Evolutionary conservation across 306 rosid genomes (phyloP).

Genomic region (Prunus mume): DNA sequence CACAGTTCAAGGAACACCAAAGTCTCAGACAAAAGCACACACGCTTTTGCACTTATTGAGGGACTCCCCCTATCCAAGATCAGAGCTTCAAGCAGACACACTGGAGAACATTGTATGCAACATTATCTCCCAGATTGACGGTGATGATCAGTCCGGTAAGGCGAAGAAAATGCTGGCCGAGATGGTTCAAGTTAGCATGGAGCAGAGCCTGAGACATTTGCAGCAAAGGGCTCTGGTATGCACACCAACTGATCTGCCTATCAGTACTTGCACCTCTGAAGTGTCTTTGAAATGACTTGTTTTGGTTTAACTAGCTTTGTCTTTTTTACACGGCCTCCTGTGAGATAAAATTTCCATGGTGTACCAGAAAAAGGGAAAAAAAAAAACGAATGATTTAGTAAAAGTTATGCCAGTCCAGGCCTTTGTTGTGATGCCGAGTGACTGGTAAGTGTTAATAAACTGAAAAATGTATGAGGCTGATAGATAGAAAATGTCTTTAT

Average conservation of each 20-base stretch:
- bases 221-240: slow-evolving; percentile 93
- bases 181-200: slow-evolving; percentile 99
- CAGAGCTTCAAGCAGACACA: slow-evolving; percentile 81
- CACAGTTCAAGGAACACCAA: slow-evolving; percentile 94
- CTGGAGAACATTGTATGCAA: slow-evolving; percentile 89
- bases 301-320: slow-evolving; percentile 21
- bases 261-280: slow-evolving; percentile 64
- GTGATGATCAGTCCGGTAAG: slow-evolving; percentile 80
- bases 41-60: slow-evolving; percentile 65
- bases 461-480: slow-evolving; percentile 26
- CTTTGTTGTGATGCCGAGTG: slow-evolving; percentile 63
- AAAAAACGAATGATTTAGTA: slow-evolving; percentile 21
- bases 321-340: slow-evolving; percentile 29
- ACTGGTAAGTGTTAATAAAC: slow-evolving; percentile 82
- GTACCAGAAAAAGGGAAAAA: slow-evolving; percentile 8
- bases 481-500: slow-evolving; percentile 30
- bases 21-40: slow-evolving; percentile 79
- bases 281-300: slow-evolving; percentile 66
- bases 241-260: slow-evolving; percentile 80
- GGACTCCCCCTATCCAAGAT: slow-evolving; percentile 81
- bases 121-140: slow-evolving; percentile 88
- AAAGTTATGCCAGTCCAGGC: slow-evolving; percentile 93
- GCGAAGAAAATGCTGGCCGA: slow-evolving; percentile 97
- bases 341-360: slow-evolving; percentile 38
- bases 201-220: slow-evolving; percentile 87